Evolutionary conservation across 1,284 basidiomycete species (phyloP), one percentile per base, ranked within the genome.

Genomic region (Cryptococcus neoformans): DNA sequence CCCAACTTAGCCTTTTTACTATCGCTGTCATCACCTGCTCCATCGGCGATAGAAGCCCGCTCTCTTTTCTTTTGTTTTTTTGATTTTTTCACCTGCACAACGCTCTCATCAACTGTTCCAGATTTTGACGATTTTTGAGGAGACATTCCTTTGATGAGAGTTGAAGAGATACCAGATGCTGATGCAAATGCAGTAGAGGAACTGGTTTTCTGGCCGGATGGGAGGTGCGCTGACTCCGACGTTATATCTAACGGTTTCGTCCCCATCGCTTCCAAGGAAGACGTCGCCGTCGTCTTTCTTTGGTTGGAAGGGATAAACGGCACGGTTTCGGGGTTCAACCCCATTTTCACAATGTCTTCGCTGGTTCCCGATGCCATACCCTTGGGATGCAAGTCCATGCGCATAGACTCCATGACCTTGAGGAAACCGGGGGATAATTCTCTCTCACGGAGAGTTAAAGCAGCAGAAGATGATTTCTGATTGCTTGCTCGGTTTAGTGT

Each of bases 231-330:
- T 21, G 21, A 21, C 21, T 21, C 21, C 21, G 21, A 21, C 21
- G 21, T 21, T 21, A 21, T 21, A 21, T 21, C 21, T 21, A 21
- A 21, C 21, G 21, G 21, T 21, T 21, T 21, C 21, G 21, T 21
- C 21, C 21, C 36, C 38, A 40, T 45, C 41, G 21, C 17, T 12
- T 35, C 10, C 2, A 47, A 12, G 12, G 57, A 28, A 9, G 53
- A 44, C 17, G 37, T 36, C 12, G 46, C 4, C 17, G 16, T 38
- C 6, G 81, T 72, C 3, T 83, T 68, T 37, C 69, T 57, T 40
- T 62, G 21, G 1, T 41, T 48, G 1, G 60, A 80, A 54, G 87
- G 87, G n/a, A 89, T 79, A 62, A 84, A 89, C 6, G 87, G 83
- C 6, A 89, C 82, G 72, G 89, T 86, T 48, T 84, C 81, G 53